Conservation (phyloP, 176 grass and related monocot genomes). For the Oryza meyeriana region DNA sequence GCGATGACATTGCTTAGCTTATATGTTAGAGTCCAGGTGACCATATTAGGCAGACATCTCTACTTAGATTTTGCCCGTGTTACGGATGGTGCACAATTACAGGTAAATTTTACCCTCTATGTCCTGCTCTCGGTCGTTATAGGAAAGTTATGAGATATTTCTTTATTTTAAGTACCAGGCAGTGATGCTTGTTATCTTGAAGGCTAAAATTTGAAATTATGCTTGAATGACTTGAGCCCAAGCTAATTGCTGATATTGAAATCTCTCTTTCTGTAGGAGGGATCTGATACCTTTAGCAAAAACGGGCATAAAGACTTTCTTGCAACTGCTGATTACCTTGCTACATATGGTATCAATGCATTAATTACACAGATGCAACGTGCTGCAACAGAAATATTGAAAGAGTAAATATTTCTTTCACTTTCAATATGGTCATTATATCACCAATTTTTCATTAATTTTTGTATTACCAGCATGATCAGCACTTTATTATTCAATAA, state of each 20-base stretch:
- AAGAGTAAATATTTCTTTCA: conserved; percentile 67
- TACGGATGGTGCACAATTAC: conserved; percentile 44
- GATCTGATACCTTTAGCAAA: conserved; percentile 54
- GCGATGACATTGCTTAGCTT: conserved; percentile 89
- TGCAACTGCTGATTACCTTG: conserved; percentile 80
- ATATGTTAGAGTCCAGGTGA: conserved; percentile 95
- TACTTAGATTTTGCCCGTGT: conserved; percentile 79
- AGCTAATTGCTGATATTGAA: conserved; percentile 25
- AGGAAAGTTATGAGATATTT: background rate
- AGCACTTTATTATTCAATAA: background rate
- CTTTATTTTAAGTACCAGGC: background rate
- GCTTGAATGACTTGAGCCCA: background rate
- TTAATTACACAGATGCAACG: conserved; percentile 66
- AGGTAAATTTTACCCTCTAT: conserved; percentile 30
- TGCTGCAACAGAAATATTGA: conserved; percentile 72
- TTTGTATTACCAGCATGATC: background rate
- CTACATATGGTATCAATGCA: conserved; percentile 67
- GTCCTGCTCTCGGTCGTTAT: background rate
- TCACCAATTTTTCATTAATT: background rate
- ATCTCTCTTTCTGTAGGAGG: conserved; percentile 48
- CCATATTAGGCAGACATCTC: conserved; percentile 94
- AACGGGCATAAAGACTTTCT: conserved; percentile 74
- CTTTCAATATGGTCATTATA: background rate
- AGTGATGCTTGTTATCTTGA: background rate
- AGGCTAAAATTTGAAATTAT: background rate